Base-by-base conservation (phyloP, 352 stramenopile genomes). In the Aphanomyces astaci region DNA sequence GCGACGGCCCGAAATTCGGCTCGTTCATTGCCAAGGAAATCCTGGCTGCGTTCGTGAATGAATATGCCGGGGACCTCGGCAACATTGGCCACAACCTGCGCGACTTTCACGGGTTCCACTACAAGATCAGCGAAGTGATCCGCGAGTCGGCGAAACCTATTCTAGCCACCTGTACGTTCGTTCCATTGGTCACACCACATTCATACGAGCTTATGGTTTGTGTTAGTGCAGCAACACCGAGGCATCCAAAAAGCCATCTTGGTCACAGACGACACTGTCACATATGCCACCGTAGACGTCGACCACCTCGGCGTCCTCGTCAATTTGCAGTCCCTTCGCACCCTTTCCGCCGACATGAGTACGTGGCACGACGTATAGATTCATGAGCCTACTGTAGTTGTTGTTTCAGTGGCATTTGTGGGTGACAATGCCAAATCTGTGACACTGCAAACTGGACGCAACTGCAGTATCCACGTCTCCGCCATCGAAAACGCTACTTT, bases 41-140 rank as follows among this genome's bases (percentile, higher is more conserved):
- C 67, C 73, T 96, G 43, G 75, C 80, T 15, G 86, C 81, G 2
- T 97, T 96, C 55, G 79, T 96, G 43, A 71, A 74, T 31, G 84
- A 94, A 64, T 88, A 92, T 65, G 81, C 80, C 48, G 76, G 80
- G 4, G 81, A 94, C 49, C 76, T 96, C 10, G 81, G 82, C 36
- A 88, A 88, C 27, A 75, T 92, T 24, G 89, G 88, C 31, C 87
- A 94, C 72, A 97, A 97, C 66, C 71, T 96, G 70, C 90, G 89
- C 45, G 88, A 96, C 72, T 97, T 97, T 67, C 80, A 94, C 46
- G 82, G 84, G 25, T 97, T 97, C 73, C 81, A 96, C 64, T 89
- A 90, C 71, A 79, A 86, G 57, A 92, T 97, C 63, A 73, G 78
- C 25, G 81, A 73, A 28, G 84, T 96, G 39, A 83, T 96, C 33